Conservation (phyloP, 176 grass and related monocot species). For the Triticum turgidum region DNA sequence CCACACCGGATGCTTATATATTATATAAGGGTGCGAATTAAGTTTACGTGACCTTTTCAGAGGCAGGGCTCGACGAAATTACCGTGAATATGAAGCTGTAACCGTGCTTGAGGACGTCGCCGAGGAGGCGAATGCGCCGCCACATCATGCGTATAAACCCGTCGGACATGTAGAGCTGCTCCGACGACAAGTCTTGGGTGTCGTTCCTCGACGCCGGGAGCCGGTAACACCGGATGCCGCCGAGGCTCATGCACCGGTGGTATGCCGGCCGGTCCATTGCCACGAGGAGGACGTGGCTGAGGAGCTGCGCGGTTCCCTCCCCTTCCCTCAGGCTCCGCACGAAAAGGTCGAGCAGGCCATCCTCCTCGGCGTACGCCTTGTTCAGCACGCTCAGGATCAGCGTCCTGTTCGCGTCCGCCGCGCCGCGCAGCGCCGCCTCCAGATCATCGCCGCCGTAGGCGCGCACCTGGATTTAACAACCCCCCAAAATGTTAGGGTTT, state of each 20-base stretch:
- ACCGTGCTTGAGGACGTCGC: constrained; percentile 55
- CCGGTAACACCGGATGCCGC: constrained; percentile 48
- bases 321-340: constrained; percentile 49
- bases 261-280: constrained; percentile 43
- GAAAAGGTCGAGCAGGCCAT: constrained; percentile 73
- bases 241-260: constrained; percentile 40
- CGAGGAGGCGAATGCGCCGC: constrained; percentile 59
- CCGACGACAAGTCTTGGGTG: constrained; percentile 50
- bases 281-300: constrained; percentile 65
- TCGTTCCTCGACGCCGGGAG: constrained; percentile 9
- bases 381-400: constrained; percentile 60
- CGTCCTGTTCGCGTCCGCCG: constrained; percentile 56
- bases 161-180: constrained; percentile 82
- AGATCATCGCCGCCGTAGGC: constrained; percentile 34
- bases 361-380: constrained; percentile 58
- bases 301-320: constrained; percentile 52
- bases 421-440: constrained; percentile 48
- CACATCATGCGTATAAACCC: constrained; percentile 87
- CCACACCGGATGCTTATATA: too few species aligned
- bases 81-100: constrained; percentile 80
- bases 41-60: too few species aligned
- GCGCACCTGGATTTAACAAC: not conserved
- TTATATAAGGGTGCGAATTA: too few species aligned
- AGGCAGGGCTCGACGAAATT: too few species aligned
- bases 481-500: constrained; percentile 12